Evolutionary conservation across 345 rosid genomes (phyloP), one percentile per base, ranked within the genome.

Genomic region (Citrus medica): DNA sequence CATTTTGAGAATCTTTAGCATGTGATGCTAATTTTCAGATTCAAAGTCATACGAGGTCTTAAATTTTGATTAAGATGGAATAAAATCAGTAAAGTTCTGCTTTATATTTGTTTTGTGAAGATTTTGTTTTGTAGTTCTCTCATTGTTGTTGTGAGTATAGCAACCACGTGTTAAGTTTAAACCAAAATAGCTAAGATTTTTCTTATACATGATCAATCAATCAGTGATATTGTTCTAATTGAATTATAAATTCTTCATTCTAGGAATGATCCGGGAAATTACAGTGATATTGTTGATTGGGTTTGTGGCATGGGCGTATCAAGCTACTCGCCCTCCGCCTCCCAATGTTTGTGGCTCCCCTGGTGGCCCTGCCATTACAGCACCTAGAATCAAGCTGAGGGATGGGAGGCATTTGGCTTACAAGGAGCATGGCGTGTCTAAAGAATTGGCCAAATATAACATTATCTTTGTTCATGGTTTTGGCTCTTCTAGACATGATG

Each of bases 401-500:
- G 94, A 90, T 63, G 90, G 89, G n/a, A 86, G 94, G 63, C 78
- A 90, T 80, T 46, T 90, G 68, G 91, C 92, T 51, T 90, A 87
- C 87, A 80, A 73, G 28, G 91, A 89, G 82, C 84, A 73, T 30
- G 91, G 94, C 33, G 32, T 83, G 51, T 3, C 88, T 2, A 85
- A 56, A 71, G 87, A 84, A 16, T 37, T 65, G 76, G 92, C 92
- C 74, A 84, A 76, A 21, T 67, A 72, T 60, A 87, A 85, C 78
- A 65, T 90, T 59, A 69, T 90, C 74, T 77, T 62, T 46, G 55
- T 87, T 69, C 94, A 90, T 53, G 94, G 90, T 64, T 86, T 88
- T 35, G 75, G 72, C 27, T 58, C 84, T 78, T 76, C 76, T 59
- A 81, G 88, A 82, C 87, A 51, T 21, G 81, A 87, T 69, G 80